phyloP scores from a whole-genome alignment of 2,329 filamentous ascomycete genomes.

The Neofusicoccum cordaticola region DNA sequence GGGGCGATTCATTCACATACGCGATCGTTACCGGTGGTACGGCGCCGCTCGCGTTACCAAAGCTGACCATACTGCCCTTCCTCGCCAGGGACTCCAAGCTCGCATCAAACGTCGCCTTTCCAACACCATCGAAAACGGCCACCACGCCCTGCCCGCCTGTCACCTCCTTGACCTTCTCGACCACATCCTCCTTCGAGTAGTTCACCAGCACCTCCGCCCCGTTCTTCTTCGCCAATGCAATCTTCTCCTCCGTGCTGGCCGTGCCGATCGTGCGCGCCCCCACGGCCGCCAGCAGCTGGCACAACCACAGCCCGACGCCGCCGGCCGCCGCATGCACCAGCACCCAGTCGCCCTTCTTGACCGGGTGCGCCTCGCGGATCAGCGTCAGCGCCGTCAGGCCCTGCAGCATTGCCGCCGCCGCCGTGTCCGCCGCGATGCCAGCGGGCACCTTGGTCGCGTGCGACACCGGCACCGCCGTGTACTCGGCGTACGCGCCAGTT shows the following conservation, averaged over 20 bases:
- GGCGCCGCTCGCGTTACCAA: constrained; percentile 78
- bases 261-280: constrained; percentile 80
- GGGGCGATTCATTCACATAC: constrained; percentile 48
- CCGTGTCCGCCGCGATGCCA: constrained; percentile 58
- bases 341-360: constrained; percentile 74
- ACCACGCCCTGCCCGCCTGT: constrained; percentile 71
- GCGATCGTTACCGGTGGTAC: constrained; percentile 66
- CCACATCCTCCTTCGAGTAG: constrained; percentile 60
- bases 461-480: constrained; percentile 52
- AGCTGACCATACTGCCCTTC: constrained; percentile 75
- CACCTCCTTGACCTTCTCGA: constrained; percentile 61
- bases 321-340: constrained; percentile 84
- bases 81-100: constrained; percentile 70
- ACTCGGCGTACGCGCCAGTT: constrained; percentile 55
- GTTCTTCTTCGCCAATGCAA: constrained; percentile 63
- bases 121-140: constrained; percentile 83
- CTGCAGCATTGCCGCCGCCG: constrained; percentile 71
- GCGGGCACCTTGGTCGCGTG: constrained; percentile 64
- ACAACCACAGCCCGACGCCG: constrained; percentile 68
- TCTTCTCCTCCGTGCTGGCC: constrained; percentile 70
- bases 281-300: constrained; percentile 68
- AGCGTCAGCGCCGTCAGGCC: constrained; percentile 80
- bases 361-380: constrained; percentile 68
- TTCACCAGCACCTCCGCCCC: constrained; percentile 73
- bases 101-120: constrained; percentile 78